Evolutionary conservation across 495 filamentous ascomycete species (phyloP).

Genomic region (Cercophora samala): DNA sequence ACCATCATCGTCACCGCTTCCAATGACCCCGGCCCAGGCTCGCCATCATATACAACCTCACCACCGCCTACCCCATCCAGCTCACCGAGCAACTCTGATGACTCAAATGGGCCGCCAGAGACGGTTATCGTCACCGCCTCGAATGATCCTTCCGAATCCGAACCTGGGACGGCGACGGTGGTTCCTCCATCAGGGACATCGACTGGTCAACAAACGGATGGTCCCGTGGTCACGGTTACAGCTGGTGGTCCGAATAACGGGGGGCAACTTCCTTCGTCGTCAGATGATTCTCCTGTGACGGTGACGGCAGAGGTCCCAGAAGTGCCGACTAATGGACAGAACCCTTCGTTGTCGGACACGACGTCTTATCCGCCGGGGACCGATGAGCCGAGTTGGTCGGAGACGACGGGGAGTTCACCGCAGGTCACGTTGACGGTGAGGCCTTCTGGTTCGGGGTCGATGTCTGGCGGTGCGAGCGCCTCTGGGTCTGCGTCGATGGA

Average conservation of each 20-base stretch:
- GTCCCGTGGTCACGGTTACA: background rate
- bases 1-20: slow-evolving; percentile 13
- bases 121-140: slow-evolving; percentile 17
- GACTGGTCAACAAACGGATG: background rate
- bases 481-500: no score
- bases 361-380: background rate
- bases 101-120: background rate
- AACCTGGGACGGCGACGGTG: slow-evolving; percentile 1
- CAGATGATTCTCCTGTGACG: background rate
- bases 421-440: background rate
- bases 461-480: background rate
- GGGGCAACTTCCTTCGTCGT: background rate
- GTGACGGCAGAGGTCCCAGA: background rate
- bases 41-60: background rate
- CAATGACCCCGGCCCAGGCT: background rate
- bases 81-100: background rate
- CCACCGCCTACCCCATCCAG: background rate
- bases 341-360: background rate
- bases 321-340: background rate
- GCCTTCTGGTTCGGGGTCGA: background rate
- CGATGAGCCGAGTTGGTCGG: background rate
- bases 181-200: background rate
- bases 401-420: background rate
- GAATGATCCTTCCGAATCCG: background rate
- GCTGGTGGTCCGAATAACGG: background rate